phyloP scores from a whole-genome alignment of 495 filamentous ascomycete genomes.

The Podospora anserina region DNA sequence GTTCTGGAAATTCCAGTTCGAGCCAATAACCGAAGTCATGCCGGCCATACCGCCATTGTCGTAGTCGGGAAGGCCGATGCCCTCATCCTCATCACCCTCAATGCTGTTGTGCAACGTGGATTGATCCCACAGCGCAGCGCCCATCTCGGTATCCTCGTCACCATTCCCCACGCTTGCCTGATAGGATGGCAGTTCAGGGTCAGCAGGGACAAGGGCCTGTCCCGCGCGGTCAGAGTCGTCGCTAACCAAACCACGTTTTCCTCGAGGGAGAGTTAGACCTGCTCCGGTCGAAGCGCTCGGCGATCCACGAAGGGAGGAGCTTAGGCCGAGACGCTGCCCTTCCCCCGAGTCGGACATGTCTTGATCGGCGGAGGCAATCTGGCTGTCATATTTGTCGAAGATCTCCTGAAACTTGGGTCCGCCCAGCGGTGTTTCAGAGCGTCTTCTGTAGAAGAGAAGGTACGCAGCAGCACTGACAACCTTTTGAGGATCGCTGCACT shows the following conservation, averaged over 20 bases:
- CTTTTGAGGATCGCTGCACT: conserved; percentile 48
- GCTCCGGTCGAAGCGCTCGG: conserved; percentile 77
- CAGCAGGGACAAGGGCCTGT: conserved; percentile 8
- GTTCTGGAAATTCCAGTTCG: conserved; percentile 41
- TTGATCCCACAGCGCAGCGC: conserved; percentile 19
- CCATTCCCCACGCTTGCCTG: conserved; percentile 7
- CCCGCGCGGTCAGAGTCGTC: background rate
- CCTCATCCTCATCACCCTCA: conserved; percentile 43
- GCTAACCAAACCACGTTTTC: conserved; percentile 55
- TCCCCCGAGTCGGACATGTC: conserved; percentile 65
- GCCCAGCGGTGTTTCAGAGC: conserved; percentile 69
- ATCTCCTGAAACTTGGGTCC: conserved; percentile 69
- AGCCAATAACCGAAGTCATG: conserved; percentile 27
- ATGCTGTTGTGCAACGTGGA: conserved; percentile 35
- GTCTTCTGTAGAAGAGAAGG: conserved; percentile 92
- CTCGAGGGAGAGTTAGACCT: conserved; percentile 67
- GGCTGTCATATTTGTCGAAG: conserved; percentile 50
- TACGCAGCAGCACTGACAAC: conserved; percentile 75
- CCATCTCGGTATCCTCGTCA: conserved; percentile 23
- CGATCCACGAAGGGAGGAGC: conserved; percentile 80
- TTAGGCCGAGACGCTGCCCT: conserved; percentile 75
- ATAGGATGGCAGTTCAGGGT: conserved; percentile 24
- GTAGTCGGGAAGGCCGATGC: conserved; percentile 25
- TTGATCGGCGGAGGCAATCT: conserved; percentile 39
- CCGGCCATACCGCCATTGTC: conserved; percentile 30